These are phyloP conservation scores for Sanghuangporus weigelae DNA, from an alignment of 1,284 basidiomycete genomes.

Conservation along the genomic window DNA sequence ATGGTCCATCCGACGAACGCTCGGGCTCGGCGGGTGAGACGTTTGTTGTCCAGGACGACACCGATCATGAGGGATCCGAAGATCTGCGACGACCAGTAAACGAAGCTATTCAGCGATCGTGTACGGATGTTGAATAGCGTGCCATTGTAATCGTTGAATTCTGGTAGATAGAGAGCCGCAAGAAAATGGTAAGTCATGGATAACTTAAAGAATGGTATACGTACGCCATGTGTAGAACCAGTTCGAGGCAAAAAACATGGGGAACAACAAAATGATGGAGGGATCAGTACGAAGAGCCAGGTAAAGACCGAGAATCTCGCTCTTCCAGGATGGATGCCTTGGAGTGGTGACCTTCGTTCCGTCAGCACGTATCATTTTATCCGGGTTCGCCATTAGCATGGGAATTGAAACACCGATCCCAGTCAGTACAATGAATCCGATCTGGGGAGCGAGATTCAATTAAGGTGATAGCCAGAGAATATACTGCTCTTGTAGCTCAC, in stretches of 20 bases:
- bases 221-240: constrained; percentile 35
- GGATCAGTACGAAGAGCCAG: constrained; percentile 33
- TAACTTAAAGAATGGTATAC: neutral
- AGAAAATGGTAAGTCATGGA: neutral
- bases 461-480: neutral
- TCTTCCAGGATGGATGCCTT: constrained; percentile 33
- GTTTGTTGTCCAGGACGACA: constrained; percentile 22
- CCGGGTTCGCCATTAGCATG: constrained; percentile 30
- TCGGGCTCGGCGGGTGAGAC: constrained; percentile 46
- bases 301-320: constrained; percentile 31
- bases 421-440: constrained; percentile 33
- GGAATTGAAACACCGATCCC: constrained; percentile 30
- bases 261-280: constrained; percentile 33
- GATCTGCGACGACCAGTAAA: constrained; percentile 37
- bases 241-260: constrained; percentile 35
- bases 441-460: constrained; percentile 19
- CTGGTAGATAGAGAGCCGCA: neutral
- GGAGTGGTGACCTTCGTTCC: constrained; percentile 28
- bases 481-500: constrained; percentile 12
- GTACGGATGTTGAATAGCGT: constrained; percentile 36
- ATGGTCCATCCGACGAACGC: constrained; percentile 61
- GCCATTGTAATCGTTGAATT: constrained; percentile 37
- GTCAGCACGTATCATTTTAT: constrained; percentile 33
- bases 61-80: constrained; percentile 35
- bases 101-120: constrained; percentile 33